phyloP scores from a whole-genome alignment of 2,329 filamentous ascomycete genomes.

The Epichloe hybrida region DNA sequence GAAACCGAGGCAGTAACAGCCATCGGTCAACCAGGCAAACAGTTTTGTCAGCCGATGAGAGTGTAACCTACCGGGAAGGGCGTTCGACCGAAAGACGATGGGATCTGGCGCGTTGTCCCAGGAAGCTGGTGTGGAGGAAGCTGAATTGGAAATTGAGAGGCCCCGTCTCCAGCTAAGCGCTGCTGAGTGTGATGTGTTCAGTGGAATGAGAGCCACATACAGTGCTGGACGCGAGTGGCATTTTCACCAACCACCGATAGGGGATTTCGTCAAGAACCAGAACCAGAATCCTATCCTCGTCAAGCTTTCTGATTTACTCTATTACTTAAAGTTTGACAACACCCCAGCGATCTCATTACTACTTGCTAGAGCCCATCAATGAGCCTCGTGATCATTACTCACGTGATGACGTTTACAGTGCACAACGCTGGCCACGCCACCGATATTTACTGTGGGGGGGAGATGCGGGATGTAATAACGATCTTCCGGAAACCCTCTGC shows the following conservation, averaged over 20 bases:
- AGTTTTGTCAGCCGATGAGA: neutral
- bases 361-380: conserved; percentile 3
- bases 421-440: neutral
- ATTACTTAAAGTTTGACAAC: neutral
- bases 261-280: neutral
- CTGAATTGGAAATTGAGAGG: conserved; percentile 5
- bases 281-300: neutral
- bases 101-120: conserved; percentile 4
- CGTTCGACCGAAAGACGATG: neutral
- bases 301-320: neutral
- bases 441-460: conserved; percentile 15
- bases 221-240: conserved; percentile 4
- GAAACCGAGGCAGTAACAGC: neutral
- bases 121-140: conserved; percentile 5
- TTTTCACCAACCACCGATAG: neutral
- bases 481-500: conserved; percentile 13
- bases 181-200: conserved; percentile 3
- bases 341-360: neutral
- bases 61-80: conserved; percentile 3
- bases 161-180: conserved; percentile 4
- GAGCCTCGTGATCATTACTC: conserved; percentile 18
- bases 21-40: neutral
- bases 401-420: conserved; percentile 24
- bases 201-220: conserved; percentile 5
- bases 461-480: conserved; percentile 11